Conservation (phyloP, 2,329 filamentous ascomycete genomes). For the Boeremia lycopersici region DNA sequence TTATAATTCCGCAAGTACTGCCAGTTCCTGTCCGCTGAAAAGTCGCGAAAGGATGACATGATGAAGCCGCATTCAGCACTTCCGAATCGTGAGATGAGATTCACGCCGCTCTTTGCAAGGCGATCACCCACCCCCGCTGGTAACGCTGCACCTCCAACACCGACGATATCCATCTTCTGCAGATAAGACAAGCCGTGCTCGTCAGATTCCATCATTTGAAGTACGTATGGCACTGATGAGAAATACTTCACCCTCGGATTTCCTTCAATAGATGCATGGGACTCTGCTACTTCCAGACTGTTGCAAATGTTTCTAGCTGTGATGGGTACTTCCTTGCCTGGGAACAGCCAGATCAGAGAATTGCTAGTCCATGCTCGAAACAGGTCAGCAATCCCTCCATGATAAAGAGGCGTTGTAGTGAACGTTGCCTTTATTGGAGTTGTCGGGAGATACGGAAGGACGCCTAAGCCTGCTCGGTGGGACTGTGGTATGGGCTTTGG, state of each 20-base stretch:
- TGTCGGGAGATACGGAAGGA: slow-evolving; percentile 56
- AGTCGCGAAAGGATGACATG: slow-evolving; percentile 66
- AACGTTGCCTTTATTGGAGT: slow-evolving; percentile 58
- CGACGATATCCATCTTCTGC: slow-evolving; percentile 63
- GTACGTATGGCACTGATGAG: slow-evolving; percentile 77
- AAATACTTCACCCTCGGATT: slow-evolving; percentile 60
- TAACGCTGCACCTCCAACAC: slow-evolving; percentile 67
- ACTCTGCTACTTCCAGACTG: slow-evolving; percentile 52
- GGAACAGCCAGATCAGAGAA: slow-evolving; percentile 67
- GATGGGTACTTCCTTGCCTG: slow-evolving; percentile 61
- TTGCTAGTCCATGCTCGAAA: slow-evolving; percentile 67
- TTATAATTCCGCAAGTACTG: slow-evolving; percentile 60
- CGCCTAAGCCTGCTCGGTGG: slow-evolving; percentile 61
- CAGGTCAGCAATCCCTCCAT: slow-evolving; percentile 68
- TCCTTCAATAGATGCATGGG: slow-evolving; percentile 18
- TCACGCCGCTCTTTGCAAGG: slow-evolving; percentile 59
- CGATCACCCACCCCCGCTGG: slow-evolving; percentile 59
- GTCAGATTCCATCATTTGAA: slow-evolving; percentile 86
- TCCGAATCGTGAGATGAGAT: slow-evolving; percentile 67
- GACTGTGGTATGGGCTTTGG: slow-evolving; percentile 68
- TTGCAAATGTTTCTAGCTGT: slow-evolving; percentile 60
- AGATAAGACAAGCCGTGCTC: slow-evolving; percentile 79
- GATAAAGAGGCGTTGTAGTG: slow-evolving; percentile 69
- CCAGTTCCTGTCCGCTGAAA: slow-evolving; percentile 62
- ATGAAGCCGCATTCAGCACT: slow-evolving; percentile 71